Conservation (phyloP, 441 rosid species). For the Omphalea diandra region DNA sequence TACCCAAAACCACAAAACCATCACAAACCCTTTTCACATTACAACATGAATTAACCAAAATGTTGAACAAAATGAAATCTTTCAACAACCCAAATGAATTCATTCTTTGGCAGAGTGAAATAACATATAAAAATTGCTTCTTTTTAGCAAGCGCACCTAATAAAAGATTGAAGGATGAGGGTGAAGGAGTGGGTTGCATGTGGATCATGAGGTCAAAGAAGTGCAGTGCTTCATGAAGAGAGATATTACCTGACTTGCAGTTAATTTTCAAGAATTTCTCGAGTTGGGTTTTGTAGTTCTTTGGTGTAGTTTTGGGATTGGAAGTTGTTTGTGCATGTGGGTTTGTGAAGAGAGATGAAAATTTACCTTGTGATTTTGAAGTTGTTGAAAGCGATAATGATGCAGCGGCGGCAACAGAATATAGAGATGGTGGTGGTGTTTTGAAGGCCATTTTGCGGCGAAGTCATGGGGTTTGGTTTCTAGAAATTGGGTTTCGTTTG, state of each 20-base stretch:
- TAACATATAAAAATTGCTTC: neutral
- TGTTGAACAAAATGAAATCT: constrained; percentile 4
- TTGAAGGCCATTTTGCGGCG: no score
- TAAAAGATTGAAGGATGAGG: neutral
- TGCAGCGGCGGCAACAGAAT: no score
- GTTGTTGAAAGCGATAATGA: no score
- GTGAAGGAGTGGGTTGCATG: constrained; percentile 7
- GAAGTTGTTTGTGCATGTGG: neutral
- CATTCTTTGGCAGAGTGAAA: neutral
- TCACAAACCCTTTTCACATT: constrained; percentile 36
- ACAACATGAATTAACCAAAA: constrained; percentile 50
- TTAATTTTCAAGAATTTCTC: constrained; percentile 15
- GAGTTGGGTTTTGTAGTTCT: neutral
- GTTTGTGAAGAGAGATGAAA: neutral
- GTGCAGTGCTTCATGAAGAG: constrained; percentile 27
- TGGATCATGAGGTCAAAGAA: constrained; percentile 17
- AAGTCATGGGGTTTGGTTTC: no score
- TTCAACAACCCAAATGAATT: neutral
- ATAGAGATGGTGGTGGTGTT: no score
- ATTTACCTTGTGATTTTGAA: neutral
- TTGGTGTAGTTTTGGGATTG: neutral
- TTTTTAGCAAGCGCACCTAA: constrained; percentile 12
- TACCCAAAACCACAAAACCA: constrained; percentile 49
- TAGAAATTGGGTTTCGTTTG: no score
- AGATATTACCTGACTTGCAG: constrained; percentile 28